phyloP scores from a whole-genome alignment of 2,329 filamentous ascomycete species.

The Fusarium multiceps region DNA sequence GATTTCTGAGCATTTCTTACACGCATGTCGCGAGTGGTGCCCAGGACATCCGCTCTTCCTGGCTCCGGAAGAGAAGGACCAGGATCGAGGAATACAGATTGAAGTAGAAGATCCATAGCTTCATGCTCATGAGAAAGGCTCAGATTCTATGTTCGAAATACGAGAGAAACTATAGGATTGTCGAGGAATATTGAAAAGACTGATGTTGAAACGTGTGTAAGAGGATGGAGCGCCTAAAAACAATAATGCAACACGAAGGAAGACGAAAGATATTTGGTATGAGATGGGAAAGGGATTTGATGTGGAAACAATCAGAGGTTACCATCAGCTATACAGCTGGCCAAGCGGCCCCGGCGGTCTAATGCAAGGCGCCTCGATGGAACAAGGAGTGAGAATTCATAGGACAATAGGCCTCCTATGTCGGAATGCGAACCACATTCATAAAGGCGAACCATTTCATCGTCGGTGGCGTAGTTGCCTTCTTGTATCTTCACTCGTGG shows the following conservation, averaged over 20 bases:
- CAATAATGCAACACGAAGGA: neutral
- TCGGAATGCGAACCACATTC: neutral
- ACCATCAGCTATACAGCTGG: neutral
- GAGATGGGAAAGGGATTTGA: neutral
- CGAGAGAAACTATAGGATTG: neutral
- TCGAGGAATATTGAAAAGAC: neutral
- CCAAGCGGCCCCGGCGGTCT: neutral
- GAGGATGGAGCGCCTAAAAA: neutral
- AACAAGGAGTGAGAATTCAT: neutral
- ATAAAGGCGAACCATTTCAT: neutral
- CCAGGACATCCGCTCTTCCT: constrained; percentile 3
- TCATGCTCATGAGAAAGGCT: neutral
- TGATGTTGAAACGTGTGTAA: neutral
- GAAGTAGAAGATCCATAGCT: neutral
- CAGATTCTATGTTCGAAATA: neutral
- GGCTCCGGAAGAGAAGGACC: constrained; percentile 7
- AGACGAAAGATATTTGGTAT: neutral
- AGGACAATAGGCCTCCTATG: neutral
- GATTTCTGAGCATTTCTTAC: neutral
- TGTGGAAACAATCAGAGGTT: neutral
- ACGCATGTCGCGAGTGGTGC: neutral
- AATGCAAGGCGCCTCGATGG: neutral
- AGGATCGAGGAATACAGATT: constrained; percentile 3
- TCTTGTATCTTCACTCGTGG: neutral
- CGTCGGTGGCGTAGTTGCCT: neutral